These are phyloP conservation scores for Wickerhamiella alocasiicola DNA, from an alignment of 805 yeast genomes.

Conservation along the genomic window DNA sequence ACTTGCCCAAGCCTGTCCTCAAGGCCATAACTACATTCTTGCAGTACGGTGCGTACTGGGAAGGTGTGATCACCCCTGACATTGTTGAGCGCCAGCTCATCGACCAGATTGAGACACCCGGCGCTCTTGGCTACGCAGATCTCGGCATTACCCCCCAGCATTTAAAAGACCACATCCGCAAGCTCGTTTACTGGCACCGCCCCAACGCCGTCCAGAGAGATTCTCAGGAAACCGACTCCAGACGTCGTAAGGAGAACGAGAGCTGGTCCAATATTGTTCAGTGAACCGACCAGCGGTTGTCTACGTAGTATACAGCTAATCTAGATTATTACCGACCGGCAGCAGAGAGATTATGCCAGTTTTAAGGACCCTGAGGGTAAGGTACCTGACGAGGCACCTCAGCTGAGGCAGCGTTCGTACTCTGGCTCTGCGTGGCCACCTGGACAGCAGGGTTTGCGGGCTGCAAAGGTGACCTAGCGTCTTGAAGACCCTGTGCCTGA, in stretches of 20 bases:
- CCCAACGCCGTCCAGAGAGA: constrained; percentile 22
- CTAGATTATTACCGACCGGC: no score
- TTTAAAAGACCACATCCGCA: constrained; percentile 34
- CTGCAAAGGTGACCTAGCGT: no score
- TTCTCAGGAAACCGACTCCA: constrained; percentile 21
- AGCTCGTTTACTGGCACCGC: constrained; percentile 22
- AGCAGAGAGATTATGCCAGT: no score
- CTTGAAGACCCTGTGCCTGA: no score
- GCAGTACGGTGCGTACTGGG: constrained; percentile 34
- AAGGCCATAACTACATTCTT: constrained; percentile 27
- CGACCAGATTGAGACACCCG: constrained; percentile 48
- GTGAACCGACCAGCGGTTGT: no score
- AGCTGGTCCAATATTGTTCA: constrained; percentile 22
- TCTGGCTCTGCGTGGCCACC: no score
- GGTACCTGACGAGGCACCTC: no score
- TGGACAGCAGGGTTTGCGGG: no score
- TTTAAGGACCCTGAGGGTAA: no score
- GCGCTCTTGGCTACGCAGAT: constrained; percentile 53
- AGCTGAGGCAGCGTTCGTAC: no score
- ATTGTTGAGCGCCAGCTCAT: constrained; percentile 60
- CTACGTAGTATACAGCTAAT: no score
- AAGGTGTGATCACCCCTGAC: constrained; percentile 48
- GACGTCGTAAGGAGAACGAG: constrained; percentile 22
- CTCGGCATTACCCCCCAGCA: constrained; percentile 53
- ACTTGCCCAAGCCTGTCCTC: constrained; percentile 32